Conservation (phyloP, 1,284 basidiomycete genomes). For the Apiotrichum domesticum region DNA sequence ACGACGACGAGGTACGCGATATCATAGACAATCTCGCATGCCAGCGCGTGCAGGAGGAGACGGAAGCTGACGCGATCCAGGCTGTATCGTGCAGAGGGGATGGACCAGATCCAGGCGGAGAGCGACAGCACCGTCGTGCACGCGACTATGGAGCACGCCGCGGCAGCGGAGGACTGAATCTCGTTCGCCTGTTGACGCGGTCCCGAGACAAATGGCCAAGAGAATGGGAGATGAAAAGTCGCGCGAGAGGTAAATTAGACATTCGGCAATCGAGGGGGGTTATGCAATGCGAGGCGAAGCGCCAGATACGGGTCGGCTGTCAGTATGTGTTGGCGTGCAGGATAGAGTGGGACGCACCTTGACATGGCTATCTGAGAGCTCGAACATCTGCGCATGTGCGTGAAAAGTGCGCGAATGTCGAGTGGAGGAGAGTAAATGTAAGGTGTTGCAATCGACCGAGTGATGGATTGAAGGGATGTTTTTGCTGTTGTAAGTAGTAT, state of each 20-base stretch:
- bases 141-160: slow-evolving; percentile 1
- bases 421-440: too few relatives aligned
- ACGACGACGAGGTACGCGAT: slow-evolving; percentile 4
- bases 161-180: slow-evolving; percentile 4
- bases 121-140: neutral
- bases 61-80: slow-evolving; percentile 14
- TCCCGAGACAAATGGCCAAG: neutral
- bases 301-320: too few relatives aligned
- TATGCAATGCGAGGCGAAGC: too few relatives aligned
- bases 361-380: slow-evolving; percentile 57
- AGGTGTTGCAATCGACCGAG: too few relatives aligned
- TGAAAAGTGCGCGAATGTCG: too few relatives aligned
- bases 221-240: neutral
- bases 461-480: too few relatives aligned
- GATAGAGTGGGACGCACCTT: neutral
- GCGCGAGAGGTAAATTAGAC: neutral
- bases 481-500: too few relatives aligned
- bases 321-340: neutral
- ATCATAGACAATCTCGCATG: slow-evolving; percentile 11
- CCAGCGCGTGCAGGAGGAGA: slow-evolving; percentile 8
- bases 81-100: slow-evolving; percentile 2
- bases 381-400: slow-evolving; percentile 9
- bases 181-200: neutral
- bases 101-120: neutral
- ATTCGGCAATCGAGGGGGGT: too few relatives aligned